Evolutionary conservation across 306 rosid species (phyloP).

Genomic region (Prunus dulcis): DNA sequence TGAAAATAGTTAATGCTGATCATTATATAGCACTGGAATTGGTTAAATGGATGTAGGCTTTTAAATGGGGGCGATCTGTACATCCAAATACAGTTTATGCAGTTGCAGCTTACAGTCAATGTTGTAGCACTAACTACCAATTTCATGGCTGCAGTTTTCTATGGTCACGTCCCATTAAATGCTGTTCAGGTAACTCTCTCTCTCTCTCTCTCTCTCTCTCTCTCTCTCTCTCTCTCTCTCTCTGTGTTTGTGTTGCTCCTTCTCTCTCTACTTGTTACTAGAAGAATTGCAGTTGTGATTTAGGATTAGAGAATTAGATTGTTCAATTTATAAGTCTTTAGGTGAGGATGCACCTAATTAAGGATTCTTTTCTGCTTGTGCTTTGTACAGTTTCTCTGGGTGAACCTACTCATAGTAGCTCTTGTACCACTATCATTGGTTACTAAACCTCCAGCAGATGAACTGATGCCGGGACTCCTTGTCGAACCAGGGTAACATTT

Average conservation of each 20-base stretch:
- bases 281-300: not conserved
- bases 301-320: not conserved
- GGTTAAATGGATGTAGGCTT: slow-evolving; percentile 49
- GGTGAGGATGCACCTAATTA: no score
- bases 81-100: slow-evolving; percentile 82
- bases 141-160: slow-evolving; percentile 19
- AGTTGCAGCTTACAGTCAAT: slow-evolving; percentile 45
- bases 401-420: slow-evolving; percentile 85
- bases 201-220: not conserved
- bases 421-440: slow-evolving; percentile 88
- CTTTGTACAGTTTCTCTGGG: slow-evolving; percentile 79
- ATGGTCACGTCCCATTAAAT: slow-evolving; percentile 73
- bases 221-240: not conserved
- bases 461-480: slow-evolving; percentile 61
- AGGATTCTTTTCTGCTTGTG: slow-evolving; percentile 5
- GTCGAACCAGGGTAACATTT: slow-evolving; percentile 57
- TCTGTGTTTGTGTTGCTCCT: slow-evolving; percentile 1
- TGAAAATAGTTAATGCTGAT: not conserved
- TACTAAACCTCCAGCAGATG: slow-evolving; percentile 81
- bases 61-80: slow-evolving; percentile 87
- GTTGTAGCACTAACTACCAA: not conserved
- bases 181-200: slow-evolving; percentile 59
- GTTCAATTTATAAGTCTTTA: no score
- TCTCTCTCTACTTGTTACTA: not conserved
- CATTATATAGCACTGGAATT: not conserved